These are phyloP conservation scores for Xerocomus potaroensis DNA, from an alignment of 768 basidiomycete genomes.

Conservation along the genomic window DNA sequence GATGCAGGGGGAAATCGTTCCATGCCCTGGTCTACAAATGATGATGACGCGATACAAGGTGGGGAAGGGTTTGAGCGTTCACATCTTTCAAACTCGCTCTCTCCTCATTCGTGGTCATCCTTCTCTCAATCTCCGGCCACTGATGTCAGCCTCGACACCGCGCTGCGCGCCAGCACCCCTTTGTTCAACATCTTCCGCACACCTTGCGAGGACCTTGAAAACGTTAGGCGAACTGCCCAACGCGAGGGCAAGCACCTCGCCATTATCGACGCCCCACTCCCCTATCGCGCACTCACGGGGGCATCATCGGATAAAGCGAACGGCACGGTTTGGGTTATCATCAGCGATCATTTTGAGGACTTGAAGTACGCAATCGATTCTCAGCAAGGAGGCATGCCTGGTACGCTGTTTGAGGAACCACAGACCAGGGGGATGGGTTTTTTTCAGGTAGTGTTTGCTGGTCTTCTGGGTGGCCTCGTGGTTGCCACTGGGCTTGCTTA, in stretches of 20 bases:
- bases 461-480: slow-evolving; percentile 29
- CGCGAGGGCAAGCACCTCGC: slow-evolving; percentile 32
- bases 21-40: slow-evolving; percentile 7
- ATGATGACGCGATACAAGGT: slow-evolving; percentile 4
- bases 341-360: slow-evolving; percentile 32
- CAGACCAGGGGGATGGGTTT: slow-evolving; percentile 21
- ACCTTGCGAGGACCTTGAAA: slow-evolving; percentile 25
- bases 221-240: slow-evolving; percentile 23
- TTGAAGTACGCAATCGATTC: slow-evolving; percentile 30
- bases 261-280: slow-evolving; percentile 22
- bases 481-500: slow-evolving; percentile 29
- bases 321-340: slow-evolving; percentile 29
- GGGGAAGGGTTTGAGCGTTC: slow-evolving; percentile 12
- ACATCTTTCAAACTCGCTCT: slow-evolving; percentile 15
- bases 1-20: slow-evolving; percentile 6
- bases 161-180: slow-evolving; percentile 28
- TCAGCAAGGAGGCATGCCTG: slow-evolving; percentile 31
- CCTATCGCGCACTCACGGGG: slow-evolving; percentile 20
- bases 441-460: slow-evolving; percentile 32
- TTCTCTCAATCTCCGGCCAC: slow-evolving; percentile 23
- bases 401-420: slow-evolving; percentile 23
- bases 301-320: slow-evolving; percentile 15
- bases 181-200: slow-evolving; percentile 33
- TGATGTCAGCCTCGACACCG: slow-evolving; percentile 24
- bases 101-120: slow-evolving; percentile 26